Base-by-base conservation (phyloP, 805 yeast species). In the Wickerhamiella dianesei region DNA sequence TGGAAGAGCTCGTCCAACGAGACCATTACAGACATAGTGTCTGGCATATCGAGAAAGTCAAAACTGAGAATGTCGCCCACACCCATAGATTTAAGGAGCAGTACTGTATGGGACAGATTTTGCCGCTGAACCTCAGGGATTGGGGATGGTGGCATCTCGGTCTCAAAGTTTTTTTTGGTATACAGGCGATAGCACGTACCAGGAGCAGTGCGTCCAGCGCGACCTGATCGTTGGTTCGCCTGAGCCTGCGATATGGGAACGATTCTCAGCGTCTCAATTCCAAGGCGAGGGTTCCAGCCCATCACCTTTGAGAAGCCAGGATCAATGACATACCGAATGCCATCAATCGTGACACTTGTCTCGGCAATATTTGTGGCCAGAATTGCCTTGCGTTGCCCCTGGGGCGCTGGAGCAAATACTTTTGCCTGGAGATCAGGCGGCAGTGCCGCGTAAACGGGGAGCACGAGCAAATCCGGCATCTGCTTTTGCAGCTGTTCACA, bases 171-270 rank as follows among this genome's bases (percentile, higher is more conserved):
- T 74, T 82, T 73, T 59, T 85, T 84, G 0, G 98, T 89, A 60
- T 78, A 92, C 19, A 92, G 66, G 36, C 99, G 63, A 58, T 82
- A 92, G 64, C 97, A 92, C 60, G 85, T 84, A 16, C 98, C 98
- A 0, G 97, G 96, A 1, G 95, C 88, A 5, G 94, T 87, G 69
- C 98, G 80, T 39, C 98, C 98, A 4, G 97, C 98, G 69, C 98
- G 77, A 60, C 98, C 98, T 1, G 96, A 88, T 58, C 98, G 72
- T 65, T 92, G 98, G 57, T 86, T 88, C 0, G 96, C 96, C 40
- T 95, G 87, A 0, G 98, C 98, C 58, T 80, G 79, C 0, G 97
- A 88, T 52, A 94, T 86, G 0, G 96, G 94, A 14, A 80, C 76
- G 3, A 92, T 87, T 42, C 81, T 76, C 50, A 92, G 70, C 32